These are phyloP conservation scores for Cryptococcus sp. DNA, from an alignment of 1,284 basidiomycete genomes.

Conservation along the genomic window DNA sequence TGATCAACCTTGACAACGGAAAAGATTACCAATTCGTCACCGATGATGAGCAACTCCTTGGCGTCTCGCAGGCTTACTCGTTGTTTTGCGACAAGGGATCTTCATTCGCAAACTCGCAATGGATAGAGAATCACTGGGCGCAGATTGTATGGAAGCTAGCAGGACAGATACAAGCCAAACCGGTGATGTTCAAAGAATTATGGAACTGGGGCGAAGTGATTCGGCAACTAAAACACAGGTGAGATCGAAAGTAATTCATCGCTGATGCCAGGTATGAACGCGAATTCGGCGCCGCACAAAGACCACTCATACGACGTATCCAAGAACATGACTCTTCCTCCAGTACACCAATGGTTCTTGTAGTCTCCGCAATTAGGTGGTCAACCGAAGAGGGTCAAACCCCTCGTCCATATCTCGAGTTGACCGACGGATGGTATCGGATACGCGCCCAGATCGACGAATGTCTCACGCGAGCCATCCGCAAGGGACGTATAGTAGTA, in stretches of 20 bases:
- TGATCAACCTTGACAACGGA: slow-evolving; percentile 64
- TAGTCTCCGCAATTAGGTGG: slow-evolving; percentile 71
- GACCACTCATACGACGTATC: slow-evolving; percentile 71
- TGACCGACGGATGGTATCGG: slow-evolving; percentile 96
- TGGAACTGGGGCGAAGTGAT: slow-evolving; percentile 82
- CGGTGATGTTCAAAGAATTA: slow-evolving; percentile 60
- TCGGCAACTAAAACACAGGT: slow-evolving; percentile 84
- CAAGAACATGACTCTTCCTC: slow-evolving; percentile 65
- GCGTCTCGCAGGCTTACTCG: slow-evolving; percentile 30
- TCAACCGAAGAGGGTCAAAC: slow-evolving; percentile 53
- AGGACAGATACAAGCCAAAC: slow-evolving; percentile 72
- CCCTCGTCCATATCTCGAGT: slow-evolving; percentile 60
- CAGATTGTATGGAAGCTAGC: slow-evolving; percentile 94
- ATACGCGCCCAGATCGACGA: slow-evolving; percentile 75
- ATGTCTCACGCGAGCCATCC: slow-evolving; percentile 69
- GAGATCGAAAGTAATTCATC: slow-evolving; percentile 24
- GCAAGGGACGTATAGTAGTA: slow-evolving; percentile 65
- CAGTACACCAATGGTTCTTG: slow-evolving; percentile 71
- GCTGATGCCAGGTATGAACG: slow-evolving; percentile 73
- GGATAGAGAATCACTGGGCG: slow-evolving; percentile 91
- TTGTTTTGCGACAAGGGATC: slow-evolving; percentile 35
- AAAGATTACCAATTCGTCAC: slow-evolving; percentile 65
- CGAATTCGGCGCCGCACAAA: slow-evolving; percentile 74
- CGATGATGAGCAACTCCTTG: slow-evolving; percentile 24
- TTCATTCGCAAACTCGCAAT: slow-evolving; percentile 52